Evolutionary conservation across 768 basidiomycete species (phyloP), one percentile per base, ranked within the genome.

Genomic region (Pseudohyphozyma bogoriensis): DNA sequence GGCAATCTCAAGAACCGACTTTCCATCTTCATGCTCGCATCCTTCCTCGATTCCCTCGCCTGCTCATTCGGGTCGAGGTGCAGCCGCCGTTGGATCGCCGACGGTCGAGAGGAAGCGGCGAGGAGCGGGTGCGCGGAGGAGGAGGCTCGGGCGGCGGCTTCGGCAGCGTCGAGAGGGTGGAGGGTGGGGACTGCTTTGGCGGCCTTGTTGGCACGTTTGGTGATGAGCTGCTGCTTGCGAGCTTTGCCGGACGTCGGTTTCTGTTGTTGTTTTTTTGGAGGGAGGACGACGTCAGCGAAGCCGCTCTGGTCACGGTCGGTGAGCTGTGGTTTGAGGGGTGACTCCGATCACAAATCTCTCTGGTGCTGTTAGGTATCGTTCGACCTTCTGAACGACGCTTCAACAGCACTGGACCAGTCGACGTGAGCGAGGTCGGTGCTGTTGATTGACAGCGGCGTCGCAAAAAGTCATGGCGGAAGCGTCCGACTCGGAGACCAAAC

Each of bases 191-290:
- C 42, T 9, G 29, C 72, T 64, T 87, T 87, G 6, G 87, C 89
- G 35, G 89, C 83, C 72, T 92, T 92, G 35, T 85, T 74, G 6
- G 90, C 89, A 28, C 89, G 84, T 68, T 87, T 88, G 51, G 83
- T 79, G 71, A 87, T 82, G 11, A 83, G 78, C 59, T 86, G 81
- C 2, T 80, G 83, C 63, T 85, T 87, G 66, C 83, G 83, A 68
- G 85, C 78, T 58, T 83, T 85, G 42, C 78, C 79, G 0, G 84
- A 86, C 13, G 76, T 77, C n/a, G 82, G 74, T 57, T 74, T 76
- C 61, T 62, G 60, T 4, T n/a, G n/a, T n/a, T n/a, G n/a, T n/a
- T n/a, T n/a, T n/a, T n/a, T n/a, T n/a, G n/a, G n/a, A 31, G 6
- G 31, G 47, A 50, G 47, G 12, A 29, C 15, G 28, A 13, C 29